Evolutionary conservation across 345 rosid species (phyloP).

Genomic region (Eucalyptus urophylla): DNA sequence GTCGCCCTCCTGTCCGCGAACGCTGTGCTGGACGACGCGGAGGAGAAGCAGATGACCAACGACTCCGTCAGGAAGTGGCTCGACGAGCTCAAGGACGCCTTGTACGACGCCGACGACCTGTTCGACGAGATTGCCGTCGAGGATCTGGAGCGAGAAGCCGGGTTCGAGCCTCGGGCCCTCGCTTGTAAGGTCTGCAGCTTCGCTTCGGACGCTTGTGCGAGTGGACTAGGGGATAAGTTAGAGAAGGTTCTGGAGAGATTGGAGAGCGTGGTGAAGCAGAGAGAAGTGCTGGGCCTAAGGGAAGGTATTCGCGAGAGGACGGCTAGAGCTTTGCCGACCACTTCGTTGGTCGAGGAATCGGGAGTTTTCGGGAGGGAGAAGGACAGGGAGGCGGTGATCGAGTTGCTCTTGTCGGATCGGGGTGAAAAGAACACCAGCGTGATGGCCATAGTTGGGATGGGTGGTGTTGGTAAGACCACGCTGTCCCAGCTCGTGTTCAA

Average conservation of each 20-base stretch:
- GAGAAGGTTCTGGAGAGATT: neutral
- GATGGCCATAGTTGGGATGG: constrained; percentile 5
- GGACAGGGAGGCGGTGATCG: neutral
- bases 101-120: constrained; percentile 8
- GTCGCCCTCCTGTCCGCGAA: neutral
- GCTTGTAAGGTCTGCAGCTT: neutral
- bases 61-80: neutral
- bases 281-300: neutral
- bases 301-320: neutral
- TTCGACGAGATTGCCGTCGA: constrained; percentile 6
- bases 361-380: constrained; percentile 1
- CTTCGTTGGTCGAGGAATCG: neutral
- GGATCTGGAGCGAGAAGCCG: neutral
- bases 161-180: neutral
- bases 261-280: neutral
- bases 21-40: constrained; percentile 3
- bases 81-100: neutral
- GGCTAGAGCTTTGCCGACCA: neutral
- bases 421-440: neutral
- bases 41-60: constrained; percentile 3
- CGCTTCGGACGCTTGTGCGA: neutral
- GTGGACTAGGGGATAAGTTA: neutral
- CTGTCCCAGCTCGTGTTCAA: constrained; percentile 6
- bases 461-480: constrained; percentile 14
- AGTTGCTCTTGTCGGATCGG: neutral